These are phyloP conservation scores for Pharus latifolius DNA, from an alignment of 176 grass and related monocot genomes.

Conservation along the genomic window DNA sequence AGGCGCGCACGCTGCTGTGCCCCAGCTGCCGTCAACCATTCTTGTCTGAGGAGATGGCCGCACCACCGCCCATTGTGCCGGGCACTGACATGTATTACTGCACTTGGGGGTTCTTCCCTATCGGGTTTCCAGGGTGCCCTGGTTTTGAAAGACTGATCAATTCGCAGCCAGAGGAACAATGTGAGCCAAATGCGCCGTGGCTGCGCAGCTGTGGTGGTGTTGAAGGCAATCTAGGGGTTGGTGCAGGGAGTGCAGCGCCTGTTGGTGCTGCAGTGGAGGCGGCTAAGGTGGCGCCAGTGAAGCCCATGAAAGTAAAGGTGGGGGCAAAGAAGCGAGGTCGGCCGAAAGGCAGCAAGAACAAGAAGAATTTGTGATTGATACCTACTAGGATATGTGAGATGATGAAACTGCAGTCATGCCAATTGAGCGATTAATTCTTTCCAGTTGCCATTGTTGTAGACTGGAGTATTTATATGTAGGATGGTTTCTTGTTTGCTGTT, in stretches of 20 bases:
- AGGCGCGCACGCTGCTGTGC: constrained; percentile 45
- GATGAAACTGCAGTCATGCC: background rate
- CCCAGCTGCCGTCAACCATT: constrained; percentile 59
- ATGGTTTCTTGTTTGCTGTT: constrained; percentile 1
- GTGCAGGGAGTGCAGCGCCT: constrained; percentile 16
- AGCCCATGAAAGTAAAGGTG: constrained; percentile 28
- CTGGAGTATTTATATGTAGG: background rate
- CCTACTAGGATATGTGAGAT: background rate
- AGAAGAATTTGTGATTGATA: constrained; percentile 27
- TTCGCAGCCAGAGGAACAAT: constrained; percentile 1
- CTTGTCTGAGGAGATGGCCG: constrained; percentile 42
- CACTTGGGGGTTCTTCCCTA: constrained; percentile 86
- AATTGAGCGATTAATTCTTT: background rate
- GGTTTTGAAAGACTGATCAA: constrained; percentile 32
- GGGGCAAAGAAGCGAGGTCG: constrained; percentile 44
- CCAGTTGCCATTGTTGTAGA: background rate
- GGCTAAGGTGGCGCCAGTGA: background rate
- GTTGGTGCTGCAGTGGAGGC: background rate
- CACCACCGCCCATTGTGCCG: constrained; percentile 61
- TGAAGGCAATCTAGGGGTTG: background rate
- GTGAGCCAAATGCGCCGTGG: constrained; percentile 13
- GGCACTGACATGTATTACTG: constrained; percentile 88
- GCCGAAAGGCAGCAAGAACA: constrained; percentile 53
- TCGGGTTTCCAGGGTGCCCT: constrained; percentile 73
- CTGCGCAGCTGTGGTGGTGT: background rate